Conservation (phyloP, 306 rosid genomes). For the Sophora flavescens region DNA sequence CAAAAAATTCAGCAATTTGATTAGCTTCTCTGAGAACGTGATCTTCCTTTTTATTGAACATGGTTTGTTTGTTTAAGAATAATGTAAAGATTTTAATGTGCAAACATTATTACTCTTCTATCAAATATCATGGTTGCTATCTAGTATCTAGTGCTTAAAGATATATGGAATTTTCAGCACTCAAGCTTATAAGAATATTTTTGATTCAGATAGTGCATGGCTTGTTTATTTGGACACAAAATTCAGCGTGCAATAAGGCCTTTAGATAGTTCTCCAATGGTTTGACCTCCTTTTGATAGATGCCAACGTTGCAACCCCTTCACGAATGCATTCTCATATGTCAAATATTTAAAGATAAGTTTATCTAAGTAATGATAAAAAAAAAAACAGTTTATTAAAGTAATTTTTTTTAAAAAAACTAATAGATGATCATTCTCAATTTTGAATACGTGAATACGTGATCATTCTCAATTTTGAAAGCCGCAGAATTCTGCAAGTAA, state of each 20-base stretch:
- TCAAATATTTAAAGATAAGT: background rate
- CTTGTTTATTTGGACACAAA: background rate
- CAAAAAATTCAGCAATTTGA: no score
- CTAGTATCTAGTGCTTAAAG: background rate
- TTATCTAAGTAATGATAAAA: background rate
- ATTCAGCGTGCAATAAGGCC: background rate
- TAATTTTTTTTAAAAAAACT: no score
- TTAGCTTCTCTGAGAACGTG: no score
- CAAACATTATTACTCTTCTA: background rate
- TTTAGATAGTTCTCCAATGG: background rate
- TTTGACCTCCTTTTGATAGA: background rate
- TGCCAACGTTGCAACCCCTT: background rate
- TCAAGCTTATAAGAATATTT: background rate
- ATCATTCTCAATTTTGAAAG: constrained; percentile 10
- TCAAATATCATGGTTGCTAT: background rate
- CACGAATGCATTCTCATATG: background rate
- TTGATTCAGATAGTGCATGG: background rate
- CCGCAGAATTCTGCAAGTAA: constrained; percentile 6
- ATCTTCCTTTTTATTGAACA: no score
- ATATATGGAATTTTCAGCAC: background rate
- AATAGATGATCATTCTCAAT: no score
- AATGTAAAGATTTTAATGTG: no score
- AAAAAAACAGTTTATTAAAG: no score
- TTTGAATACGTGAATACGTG: no score
- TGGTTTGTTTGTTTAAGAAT: no score